Evolutionary conservation across 768 basidiomycete species (phyloP), one percentile per base, ranked within the genome.

Genomic region (Boletus rubescentipes): DNA sequence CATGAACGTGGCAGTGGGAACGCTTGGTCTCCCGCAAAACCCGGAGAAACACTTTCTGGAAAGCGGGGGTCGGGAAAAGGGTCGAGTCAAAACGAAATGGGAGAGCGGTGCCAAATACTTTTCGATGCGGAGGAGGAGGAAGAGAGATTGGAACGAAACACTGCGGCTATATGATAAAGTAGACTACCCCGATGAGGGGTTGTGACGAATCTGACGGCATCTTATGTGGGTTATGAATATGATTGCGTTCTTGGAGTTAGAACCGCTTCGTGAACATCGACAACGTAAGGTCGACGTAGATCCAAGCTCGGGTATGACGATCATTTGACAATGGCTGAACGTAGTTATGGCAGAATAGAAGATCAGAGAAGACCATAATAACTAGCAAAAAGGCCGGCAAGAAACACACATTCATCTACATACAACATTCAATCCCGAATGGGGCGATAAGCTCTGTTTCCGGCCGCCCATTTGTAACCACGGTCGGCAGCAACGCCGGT

Each of bases 131-230:
- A 74, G 91, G 57, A 73, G 91, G 62, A 75, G 91, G 59, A 93
- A 93, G 71, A 80, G 90, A 59, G 92, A 93, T 62, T 93, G 92
- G 91, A 91, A 91, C 61, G 91, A 93, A 72, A 91, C 86, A 5
- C 71, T 93, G 42, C 76, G 90, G 43, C 70, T 91, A 50, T 92
- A 91, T 59, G 91, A 93, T 59, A 78, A 88, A 56, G 86, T 90
- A 16, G 91, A 92, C 67, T 93, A 90, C 63, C 89, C 89, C 0
- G 79, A 79, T 14, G 85, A 85, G 26, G 75, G 53, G 11, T 32
- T 51, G 16, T 62, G 46, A 67, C 29, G 29, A 14, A 42, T 46
- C 8, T 43, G n/a, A 50, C 20, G 42, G 21, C 30, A 59, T 32
- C 36, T 46, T 31, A 44, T 4, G 18, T 12, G 30, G 31, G 4